Evolutionary conservation across 2,329 filamentous ascomycete genomes (phyloP).

Genomic region (Fusarium irregulare): DNA sequence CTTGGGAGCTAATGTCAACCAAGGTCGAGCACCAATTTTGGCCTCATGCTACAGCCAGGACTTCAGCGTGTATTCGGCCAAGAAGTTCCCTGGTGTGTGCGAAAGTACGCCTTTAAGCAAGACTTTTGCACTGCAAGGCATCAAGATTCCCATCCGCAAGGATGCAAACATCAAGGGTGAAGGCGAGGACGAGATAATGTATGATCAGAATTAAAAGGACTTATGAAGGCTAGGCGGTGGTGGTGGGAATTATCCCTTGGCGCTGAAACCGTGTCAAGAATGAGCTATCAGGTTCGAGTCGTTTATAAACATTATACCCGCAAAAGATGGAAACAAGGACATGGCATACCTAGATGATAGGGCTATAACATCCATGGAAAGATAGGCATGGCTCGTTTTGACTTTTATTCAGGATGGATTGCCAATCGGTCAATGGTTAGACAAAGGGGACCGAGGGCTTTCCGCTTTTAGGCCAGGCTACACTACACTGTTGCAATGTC

Average conservation of each 20-base stretch:
- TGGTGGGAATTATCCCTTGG: background rate
- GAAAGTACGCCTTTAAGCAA: constrained; percentile 93
- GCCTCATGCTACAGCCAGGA: constrained; percentile 87
- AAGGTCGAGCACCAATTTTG: constrained; percentile 81
- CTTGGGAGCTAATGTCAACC: constrained; percentile 68
- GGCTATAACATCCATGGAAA: background rate
- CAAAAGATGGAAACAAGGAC: constrained; percentile 3
- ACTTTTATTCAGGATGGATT: background rate
- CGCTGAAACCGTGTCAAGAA: background rate
- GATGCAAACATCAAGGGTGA: constrained; percentile 72
- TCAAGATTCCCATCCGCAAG: constrained; percentile 96
- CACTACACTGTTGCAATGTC: background rate
- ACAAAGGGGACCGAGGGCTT: background rate
- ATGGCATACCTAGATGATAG: background rate
- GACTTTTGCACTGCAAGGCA: constrained; percentile 91
- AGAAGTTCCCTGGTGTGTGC: constrained; percentile 98
- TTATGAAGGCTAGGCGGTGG: background rate
- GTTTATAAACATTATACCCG: constrained; percentile 8
- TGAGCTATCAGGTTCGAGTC: background rate
- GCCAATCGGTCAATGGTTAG: background rate
- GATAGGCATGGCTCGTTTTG: background rate
- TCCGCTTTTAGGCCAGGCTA: background rate
- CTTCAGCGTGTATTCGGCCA: constrained; percentile 95
- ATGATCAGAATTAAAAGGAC: constrained; percentile 40
- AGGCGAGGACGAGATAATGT: constrained; percentile 62